phyloP scores from a whole-genome alignment of 768 basidiomycete genomes.

The Solioccasus polychromus region DNA sequence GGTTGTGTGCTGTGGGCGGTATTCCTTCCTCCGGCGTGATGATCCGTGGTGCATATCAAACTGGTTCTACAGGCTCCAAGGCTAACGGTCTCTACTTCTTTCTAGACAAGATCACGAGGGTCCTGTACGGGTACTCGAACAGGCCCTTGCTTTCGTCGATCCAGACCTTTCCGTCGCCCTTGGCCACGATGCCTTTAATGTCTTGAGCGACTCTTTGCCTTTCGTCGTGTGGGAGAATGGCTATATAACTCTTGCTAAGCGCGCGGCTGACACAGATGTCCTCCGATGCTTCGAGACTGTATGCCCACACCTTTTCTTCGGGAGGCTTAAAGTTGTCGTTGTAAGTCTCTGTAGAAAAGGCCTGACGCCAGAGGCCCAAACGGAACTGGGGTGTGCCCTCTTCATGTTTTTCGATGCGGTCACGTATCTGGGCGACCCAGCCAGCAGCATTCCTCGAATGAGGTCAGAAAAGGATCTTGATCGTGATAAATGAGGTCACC shows the following conservation, averaged over 20 bases:
- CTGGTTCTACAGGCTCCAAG: no score
- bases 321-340: conserved; percentile 54
- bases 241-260: conserved; percentile 83
- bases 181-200: conserved; percentile 53
- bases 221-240: conserved; percentile 56
- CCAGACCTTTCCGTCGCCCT: conserved; percentile 67
- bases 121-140: conserved; percentile 82
- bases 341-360: conserved; percentile 66
- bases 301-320: conserved; percentile 54
- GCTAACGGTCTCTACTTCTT: conserved; percentile 47
- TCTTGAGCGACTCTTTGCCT: conserved; percentile 50
- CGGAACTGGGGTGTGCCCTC: conserved; percentile 80
- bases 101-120: conserved; percentile 51
- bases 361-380: conserved; percentile 66
- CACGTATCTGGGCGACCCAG: conserved; percentile 77
- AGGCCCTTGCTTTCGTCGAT: conserved; percentile 67
- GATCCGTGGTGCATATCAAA: no score
- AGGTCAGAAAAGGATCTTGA: neutral
- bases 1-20: conserved; percentile 76
- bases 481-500: conserved; percentile 34
- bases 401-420: conserved; percentile 68
- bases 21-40: conserved; percentile 89
- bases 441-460: conserved; percentile 48
- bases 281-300: conserved; percentile 49
- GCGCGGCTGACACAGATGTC: conserved; percentile 64